Base-by-base conservation (phyloP, 75 land plant species). In the Pinus tabuliformis region DNA sequence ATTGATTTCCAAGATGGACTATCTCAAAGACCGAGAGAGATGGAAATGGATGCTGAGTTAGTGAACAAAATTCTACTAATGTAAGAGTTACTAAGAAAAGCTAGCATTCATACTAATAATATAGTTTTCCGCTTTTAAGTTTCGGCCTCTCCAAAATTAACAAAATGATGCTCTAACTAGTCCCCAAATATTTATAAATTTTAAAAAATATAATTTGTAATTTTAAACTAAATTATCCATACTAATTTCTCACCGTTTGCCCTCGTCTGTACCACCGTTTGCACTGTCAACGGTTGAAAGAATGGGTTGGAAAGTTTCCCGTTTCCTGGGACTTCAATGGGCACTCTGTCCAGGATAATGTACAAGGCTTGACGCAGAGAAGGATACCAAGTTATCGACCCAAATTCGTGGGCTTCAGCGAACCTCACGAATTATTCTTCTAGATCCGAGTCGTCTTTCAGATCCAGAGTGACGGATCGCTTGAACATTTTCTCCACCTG, bases 401-500 rank as follows among this genome's bases (percentile, higher is more conserved):
- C 79, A 62, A 62, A 80, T 30, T 80, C 81, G 28, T 59, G 57
- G 8, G 65, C 24, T 22, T 59, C 3, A 20, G 77, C 79, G 42
- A 75, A 75, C 8, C 3, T 60, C 33, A 78, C 75, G 14, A 28
- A 20, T 3, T 17, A 18, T 17, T 74, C 59, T 15, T 78, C 77
- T 4, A 77, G 56, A 5, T 42, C 52, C 2, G 16, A 60, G 12
- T 77, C 78, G 30, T 22, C 73, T 8, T 22, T 72, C 75, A 49
- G 20, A 6, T 72, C 54, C 75, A 60, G 33, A 52, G 1, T 15
- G 13, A 77, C 78, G 2, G 76, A 72, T 5, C 76, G 21, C 14
- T 72, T 77, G 11, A 77, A 77, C 78, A 77, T 77, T 15, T 33
- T 36, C 65, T 77, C 78, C 56, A 77, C 76, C 18, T 6, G 24